Conservation (phyloP, 495 filamentous ascomycete genomes). For the Tuber calosporum region DNA sequence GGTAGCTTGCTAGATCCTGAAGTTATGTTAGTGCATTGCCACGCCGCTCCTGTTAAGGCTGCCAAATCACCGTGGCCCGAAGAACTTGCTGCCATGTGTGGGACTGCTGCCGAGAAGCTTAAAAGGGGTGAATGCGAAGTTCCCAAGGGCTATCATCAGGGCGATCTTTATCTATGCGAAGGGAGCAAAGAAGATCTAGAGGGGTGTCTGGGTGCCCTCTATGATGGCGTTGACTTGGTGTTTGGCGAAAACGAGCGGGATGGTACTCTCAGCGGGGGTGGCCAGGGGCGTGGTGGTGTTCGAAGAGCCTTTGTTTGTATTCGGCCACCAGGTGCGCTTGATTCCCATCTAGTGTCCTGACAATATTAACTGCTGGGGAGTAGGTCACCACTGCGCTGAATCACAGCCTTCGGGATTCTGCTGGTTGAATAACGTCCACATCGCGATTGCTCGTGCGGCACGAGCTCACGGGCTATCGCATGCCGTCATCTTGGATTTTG, state of each 20-base stretch:
- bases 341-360: background rate
- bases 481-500: constrained; percentile 93
- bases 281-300: constrained; percentile 30
- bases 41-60: constrained; percentile 44
- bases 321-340: constrained; percentile 40
- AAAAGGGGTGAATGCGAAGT: constrained; percentile 46
- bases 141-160: constrained; percentile 34
- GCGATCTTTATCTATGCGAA: constrained; percentile 49
- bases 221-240: constrained; percentile 85
- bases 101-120: constrained; percentile 55
- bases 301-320: constrained; percentile 61
- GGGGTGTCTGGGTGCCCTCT: constrained; percentile 78
- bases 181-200: constrained; percentile 82
- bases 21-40: constrained; percentile 50
- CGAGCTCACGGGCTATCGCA: constrained; percentile 78
- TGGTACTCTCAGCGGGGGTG: constrained; percentile 12
- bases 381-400: constrained; percentile 90
- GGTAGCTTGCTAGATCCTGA: constrained; percentile 38
- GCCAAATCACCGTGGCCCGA: constrained; percentile 45
- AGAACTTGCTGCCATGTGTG: constrained; percentile 54
- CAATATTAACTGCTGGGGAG: constrained; percentile 39
- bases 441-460: constrained; percentile 84
- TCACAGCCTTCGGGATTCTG: constrained; percentile 88
- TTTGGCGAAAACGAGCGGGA: constrained; percentile 48
- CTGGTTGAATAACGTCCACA: constrained; percentile 97